phyloP scores from a whole-genome alignment of 1,284 basidiomycete genomes.

The Cutaneotrichosporon cutaneum region DNA sequence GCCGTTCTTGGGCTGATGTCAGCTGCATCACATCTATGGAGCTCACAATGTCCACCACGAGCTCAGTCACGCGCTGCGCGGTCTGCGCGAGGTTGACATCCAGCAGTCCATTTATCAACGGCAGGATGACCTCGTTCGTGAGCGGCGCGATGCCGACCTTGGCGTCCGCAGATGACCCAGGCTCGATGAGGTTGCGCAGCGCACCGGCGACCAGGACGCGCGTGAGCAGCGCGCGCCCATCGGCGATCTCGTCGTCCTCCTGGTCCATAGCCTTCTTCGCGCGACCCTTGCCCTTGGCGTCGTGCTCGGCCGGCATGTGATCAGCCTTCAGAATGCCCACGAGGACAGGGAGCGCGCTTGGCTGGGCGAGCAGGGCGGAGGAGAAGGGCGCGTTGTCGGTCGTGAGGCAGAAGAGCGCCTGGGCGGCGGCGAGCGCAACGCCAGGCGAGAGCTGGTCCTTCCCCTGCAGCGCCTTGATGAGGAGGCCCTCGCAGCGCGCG shows the following conservation, averaged over 20 bases:
- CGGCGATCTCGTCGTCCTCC: constrained; percentile 38
- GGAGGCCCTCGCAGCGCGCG: constrained; percentile 69
- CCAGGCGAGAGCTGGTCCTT: constrained; percentile 65
- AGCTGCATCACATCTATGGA: background rate
- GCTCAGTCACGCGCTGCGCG: constrained; percentile 59
- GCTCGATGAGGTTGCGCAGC: constrained; percentile 68
- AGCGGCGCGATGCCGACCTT: constrained; percentile 52
- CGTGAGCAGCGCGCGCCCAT: constrained; percentile 56
- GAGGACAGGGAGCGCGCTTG: constrained; percentile 67
- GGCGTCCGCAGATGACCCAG: constrained; percentile 64
- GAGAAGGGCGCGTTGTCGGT: constrained; percentile 77
- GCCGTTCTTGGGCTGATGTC: constrained; percentile 30
- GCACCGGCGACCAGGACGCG: constrained; percentile 75
- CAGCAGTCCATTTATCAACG: constrained; percentile 68
- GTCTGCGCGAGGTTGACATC: constrained; percentile 63
- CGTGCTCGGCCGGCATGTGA: constrained; percentile 31
- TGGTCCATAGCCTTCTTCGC: constrained; percentile 27
- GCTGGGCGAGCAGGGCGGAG: constrained; percentile 62
- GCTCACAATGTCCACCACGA: constrained; percentile 60
- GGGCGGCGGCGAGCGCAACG: constrained; percentile 75
- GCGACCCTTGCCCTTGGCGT: constrained; percentile 55
- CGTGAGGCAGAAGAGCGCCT: constrained; percentile 84
- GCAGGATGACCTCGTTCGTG: constrained; percentile 66
- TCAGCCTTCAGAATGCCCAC: constrained; percentile 63
- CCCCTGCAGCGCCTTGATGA: constrained; percentile 76